These are phyloP conservation scores for Trifolium dubium DNA, from an alignment of 306 rosid genomes.

Conservation along the genomic window DNA sequence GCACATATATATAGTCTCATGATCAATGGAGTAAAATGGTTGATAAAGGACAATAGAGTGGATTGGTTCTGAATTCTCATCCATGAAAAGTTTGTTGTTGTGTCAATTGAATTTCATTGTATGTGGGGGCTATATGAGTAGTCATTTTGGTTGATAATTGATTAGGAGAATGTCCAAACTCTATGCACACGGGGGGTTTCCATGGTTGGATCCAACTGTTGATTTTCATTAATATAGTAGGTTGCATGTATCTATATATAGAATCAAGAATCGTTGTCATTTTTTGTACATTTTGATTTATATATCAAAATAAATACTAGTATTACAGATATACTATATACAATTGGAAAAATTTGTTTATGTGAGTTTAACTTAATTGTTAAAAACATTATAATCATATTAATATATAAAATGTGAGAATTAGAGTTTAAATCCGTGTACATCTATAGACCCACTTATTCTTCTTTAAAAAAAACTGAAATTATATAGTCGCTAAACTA, in stretches of 20 bases:
- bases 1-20: conserved; percentile 15
- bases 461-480: no score
- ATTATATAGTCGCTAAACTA: no score
- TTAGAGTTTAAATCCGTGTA: no score
- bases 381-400: no score
- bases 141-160: conserved; percentile 2
- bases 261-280: conserved; percentile 17
- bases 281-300: background rate
- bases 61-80: conserved; percentile 39
- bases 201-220: conserved; percentile 61
- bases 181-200: conserved; percentile 52
- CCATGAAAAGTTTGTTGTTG: conserved; percentile 43
- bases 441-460: no score
- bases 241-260: conserved; percentile 15
- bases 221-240: conserved; percentile 37
- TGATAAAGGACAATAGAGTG: conserved; percentile 29
- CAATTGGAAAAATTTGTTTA: no score
- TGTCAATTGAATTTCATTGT: conserved; percentile 45
- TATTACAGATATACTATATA: no score
- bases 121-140: conserved; percentile 43
- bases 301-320: background rate
- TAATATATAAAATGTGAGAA: no score
- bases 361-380: no score
- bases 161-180: conserved; percentile 49
- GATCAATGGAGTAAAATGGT: background rate